Conservation (phyloP, 1,139 yeast genomes). For the Dujonia santamariae region DNA sequence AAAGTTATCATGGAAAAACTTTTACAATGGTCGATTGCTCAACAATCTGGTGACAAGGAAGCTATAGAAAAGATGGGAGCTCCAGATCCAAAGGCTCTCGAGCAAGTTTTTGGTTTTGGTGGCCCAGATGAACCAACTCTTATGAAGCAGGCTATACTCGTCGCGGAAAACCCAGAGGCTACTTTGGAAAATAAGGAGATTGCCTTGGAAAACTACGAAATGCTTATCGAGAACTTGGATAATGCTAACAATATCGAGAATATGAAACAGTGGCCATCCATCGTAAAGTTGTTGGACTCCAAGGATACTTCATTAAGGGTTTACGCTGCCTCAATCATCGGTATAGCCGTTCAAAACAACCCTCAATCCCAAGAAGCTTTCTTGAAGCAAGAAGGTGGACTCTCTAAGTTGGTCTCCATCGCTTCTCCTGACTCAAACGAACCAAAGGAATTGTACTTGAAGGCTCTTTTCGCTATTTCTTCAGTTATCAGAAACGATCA, state of each 20-base stretch:
- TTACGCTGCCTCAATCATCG: constrained; percentile 71
- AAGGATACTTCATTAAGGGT: constrained; percentile 41
- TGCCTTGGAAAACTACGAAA: constrained; percentile 90
- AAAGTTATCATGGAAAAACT: constrained; percentile 79
- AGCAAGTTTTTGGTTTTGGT: constrained; percentile 75
- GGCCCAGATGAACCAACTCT: constrained; percentile 82
- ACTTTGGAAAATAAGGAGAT: constrained; percentile 60
- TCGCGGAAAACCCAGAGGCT: constrained; percentile 62
- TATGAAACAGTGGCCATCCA: constrained; percentile 73
- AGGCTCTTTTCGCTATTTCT: constrained; percentile 76
- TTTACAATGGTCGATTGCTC: constrained; percentile 88
- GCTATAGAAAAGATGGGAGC: constrained; percentile 57
- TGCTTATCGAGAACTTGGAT: constrained; percentile 90
- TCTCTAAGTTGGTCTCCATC: constrained; percentile 42
- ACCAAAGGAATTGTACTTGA: constrained; percentile 43
- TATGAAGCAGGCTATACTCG: constrained; percentile 72
- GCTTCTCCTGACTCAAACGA: constrained; percentile 24
- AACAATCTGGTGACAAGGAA: constrained; percentile 65
- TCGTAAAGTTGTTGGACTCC: constrained; percentile 51
- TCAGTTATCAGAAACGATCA: constrained; percentile 71
- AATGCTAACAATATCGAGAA: constrained; percentile 92
- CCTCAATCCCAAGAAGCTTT: constrained; percentile 68
- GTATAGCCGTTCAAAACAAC: constrained; percentile 92
- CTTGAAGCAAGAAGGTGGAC: constrained; percentile 47
- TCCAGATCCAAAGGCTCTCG: constrained; percentile 76